These are phyloP conservation scores for Skeletonema menzelii DNA, from an alignment of 108 stramenopile genomes.

Conservation along the genomic window DNA sequence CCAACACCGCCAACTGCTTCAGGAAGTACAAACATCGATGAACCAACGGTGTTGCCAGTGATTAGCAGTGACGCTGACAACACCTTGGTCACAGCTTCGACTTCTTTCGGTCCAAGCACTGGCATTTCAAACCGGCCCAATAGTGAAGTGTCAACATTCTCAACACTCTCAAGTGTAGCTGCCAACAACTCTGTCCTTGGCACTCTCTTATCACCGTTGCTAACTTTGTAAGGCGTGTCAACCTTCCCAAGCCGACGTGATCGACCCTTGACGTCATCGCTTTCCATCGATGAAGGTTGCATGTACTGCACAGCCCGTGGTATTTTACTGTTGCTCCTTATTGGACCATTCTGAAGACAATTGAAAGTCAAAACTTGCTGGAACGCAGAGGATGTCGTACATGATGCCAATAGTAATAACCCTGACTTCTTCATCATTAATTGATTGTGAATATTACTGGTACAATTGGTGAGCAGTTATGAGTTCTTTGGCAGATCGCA, in stretches of 20 bases:
- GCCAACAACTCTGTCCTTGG: slow-evolving; percentile 5
- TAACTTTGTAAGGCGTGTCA: background rate
- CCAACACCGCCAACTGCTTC: slow-evolving; percentile 62
- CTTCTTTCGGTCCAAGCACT: background rate
- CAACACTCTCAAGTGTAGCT: slow-evolving; percentile 20
- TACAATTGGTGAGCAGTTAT: too few species aligned
- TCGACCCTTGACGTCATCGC: background rate
- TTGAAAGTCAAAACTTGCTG: background rate
- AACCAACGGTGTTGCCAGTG: slow-evolving; percentile 82
- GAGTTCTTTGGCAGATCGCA: too few species aligned
- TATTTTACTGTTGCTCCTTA: background rate
- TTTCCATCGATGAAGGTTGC: background rate
- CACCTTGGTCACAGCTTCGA: slow-evolving; percentile 18
- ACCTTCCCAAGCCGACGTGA: background rate
- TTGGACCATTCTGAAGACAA: background rate
- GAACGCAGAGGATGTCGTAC: background rate
- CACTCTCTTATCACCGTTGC: background rate
- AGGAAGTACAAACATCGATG: slow-evolving; percentile 65
- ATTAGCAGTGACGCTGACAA: slow-evolving; percentile 63
- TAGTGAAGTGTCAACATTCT: background rate
- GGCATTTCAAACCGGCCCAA: background rate
- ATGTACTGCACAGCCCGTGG: background rate
- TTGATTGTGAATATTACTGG: too few species aligned
- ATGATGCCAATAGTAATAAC: background rate
- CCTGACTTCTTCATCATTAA: background rate